Evolutionary conservation across 495 filamentous ascomycete genomes (phyloP), one percentile per base, ranked within the genome.

Genomic region (Hypoxylon rickii): DNA sequence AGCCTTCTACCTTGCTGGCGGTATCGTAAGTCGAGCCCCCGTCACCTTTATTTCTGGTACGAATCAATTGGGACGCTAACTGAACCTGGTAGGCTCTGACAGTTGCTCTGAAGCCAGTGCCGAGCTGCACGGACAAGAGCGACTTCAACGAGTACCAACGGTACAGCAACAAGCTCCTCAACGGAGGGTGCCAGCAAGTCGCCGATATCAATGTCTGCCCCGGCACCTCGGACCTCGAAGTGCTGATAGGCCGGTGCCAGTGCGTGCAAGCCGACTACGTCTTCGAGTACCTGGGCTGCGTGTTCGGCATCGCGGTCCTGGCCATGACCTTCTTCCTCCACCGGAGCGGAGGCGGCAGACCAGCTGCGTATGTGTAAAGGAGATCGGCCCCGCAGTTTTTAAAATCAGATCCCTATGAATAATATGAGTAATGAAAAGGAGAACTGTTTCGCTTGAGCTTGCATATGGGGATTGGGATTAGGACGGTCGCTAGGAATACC

Each of bases 1-100:
- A 0, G 43, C 81, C 12, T 69, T 82, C 22, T 71, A 79, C 32
- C 65, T 84, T 3, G 79, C 75, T 10, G 79, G 75, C 24, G 83
- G 74, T 15, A 76, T 83, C 44, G 82, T 84, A 76, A 59, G 83
- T 79, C 8, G 10, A 3, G 41, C 2, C 17, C 19, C 10, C 13
- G 0, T 17, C 33, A 7, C n/a, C n/a, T n/a, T n/a, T n/a, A 34
- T 19, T 33, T 21, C 17, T 16, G 3, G 7, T 32, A 20, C 33
- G 7, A 10, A 19, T 15, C 16, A 26, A 16, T 10, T 29, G 20
- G 40, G 4, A 32, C 41, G 12, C 6, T 10, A 26, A 16, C 38
- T 51, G 32, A 56, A 15, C 19, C 11, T 20, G 6, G 7, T 33
- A 82, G 80, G 71, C 76, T 26, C 72, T 75, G 64, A 78, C 79